Base-by-base conservation (phyloP, 257 asterid species). In the Salvia splendens region DNA sequence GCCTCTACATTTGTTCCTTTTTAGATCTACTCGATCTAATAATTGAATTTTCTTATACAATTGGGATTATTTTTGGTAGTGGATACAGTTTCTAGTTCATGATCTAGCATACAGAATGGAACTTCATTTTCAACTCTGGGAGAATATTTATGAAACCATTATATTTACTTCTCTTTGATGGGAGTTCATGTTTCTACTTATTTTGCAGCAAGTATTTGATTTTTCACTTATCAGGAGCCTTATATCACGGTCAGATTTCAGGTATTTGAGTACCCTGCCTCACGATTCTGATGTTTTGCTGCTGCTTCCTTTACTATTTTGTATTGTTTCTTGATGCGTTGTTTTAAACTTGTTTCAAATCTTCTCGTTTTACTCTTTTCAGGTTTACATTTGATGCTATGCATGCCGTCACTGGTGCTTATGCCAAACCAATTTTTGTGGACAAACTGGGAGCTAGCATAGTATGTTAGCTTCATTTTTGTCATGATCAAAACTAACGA, bases 361-460 rank as follows among this genome's bases (percentile, higher is more conserved):
- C 50, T 36, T 8, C 57, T 50, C 24, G 0, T 33, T 65, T 33
- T n/a, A 64, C 62, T 79, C 33, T 68, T 65, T 70, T 50, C 89
- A 94, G 99, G 92, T 86, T 91, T 80, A 77, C 77, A 49, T 88
- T 88, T 83, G 97, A 94, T 75, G 96, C 97, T 76, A 94, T 94
- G 99, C 97, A 91, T 79, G 99, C 99, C 52, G 97, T 94, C 43
- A 87, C 99, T 14, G 97, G 99, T 70, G 96, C 99, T 72, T 94
- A 94, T 77, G 99, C 97, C 62, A 79, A 91, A 47, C 99, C 99
- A 45, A 94, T 91, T 52, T 88, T 88, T 67, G 96, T 91, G 73
- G 99, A 91, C 83, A 91, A 87, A 82, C 86, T 94, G 62, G 96
- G 96, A 81, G 97, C 96, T 68, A 78, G 79, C 82, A 72, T 66